Base-by-base conservation (phyloP, 2,329 filamentous ascomycete genomes). In the Colletotrichum sp. region DNA sequence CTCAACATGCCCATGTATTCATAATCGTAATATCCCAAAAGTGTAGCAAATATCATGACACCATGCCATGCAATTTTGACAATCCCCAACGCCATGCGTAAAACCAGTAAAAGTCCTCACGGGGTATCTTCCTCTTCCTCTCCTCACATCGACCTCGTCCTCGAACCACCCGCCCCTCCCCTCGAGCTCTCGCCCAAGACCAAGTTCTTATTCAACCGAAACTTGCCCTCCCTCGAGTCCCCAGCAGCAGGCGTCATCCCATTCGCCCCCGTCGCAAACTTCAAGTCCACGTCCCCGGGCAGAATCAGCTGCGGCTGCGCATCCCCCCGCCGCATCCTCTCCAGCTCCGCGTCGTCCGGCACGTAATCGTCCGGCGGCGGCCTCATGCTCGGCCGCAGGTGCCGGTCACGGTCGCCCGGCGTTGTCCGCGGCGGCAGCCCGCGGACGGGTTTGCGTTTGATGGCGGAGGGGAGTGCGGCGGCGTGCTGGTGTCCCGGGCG, bases 271-370 rank as follows among this genome's bases (percentile, higher is more conserved):
- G 77, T 69, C 25, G 76, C 65, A 34, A 78, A 78, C 67, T 77
- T 78, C 27, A 76, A 30, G 56, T 74, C 76, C 62, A 71, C 64
- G 27, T 74, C 70, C 18, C 66, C 73, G 4, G 73, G 62, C 56
- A 77, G 55, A 5, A 80, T 77, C 3, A 79, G 69, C 71, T 80
- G 80, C 16, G 80, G 79, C 71, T 81, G 79, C 10, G 76, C 61
- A 13, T 81, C 80, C 4, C 80, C 80, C 65, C 79, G 56, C 60
- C 71, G 60, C 34, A 73, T 70, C 65, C 80, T 71, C 75, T 69
- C 75, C 66, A 78, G 39, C 68, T 81, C 79, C n/a, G 66, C 76
- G 65, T 69, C 75, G 56, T 78, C 77, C 9, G 79, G 77, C 43
- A 75, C 74, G 34, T 80, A 78, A 12, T 77, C 79, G 16, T 74